Conservation (phyloP, 2,329 filamentous ascomycete species). For the Aaosphaeria pasadenensis region DNA sequence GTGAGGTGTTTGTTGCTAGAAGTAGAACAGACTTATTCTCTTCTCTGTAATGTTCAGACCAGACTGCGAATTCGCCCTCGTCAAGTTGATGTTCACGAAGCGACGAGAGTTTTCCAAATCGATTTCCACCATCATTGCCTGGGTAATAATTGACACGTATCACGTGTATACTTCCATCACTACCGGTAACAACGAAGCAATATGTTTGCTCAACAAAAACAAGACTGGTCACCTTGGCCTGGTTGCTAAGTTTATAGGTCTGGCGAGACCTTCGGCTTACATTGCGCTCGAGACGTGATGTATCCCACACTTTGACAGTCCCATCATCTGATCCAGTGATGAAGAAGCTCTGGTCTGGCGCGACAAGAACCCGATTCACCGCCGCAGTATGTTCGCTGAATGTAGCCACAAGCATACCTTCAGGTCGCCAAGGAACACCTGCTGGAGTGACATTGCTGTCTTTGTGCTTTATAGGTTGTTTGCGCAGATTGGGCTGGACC, state of each 20-base stretch:
- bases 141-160: slow-evolving; percentile 73
- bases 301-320: slow-evolving; percentile 89
- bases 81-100: slow-evolving; percentile 74
- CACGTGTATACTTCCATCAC: slow-evolving; percentile 78
- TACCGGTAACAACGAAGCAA: slow-evolving; percentile 86
- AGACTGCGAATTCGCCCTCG: slow-evolving; percentile 73
- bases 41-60: slow-evolving; percentile 87
- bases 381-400: slow-evolving; percentile 84
- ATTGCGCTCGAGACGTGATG: slow-evolving; percentile 83
- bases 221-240: slow-evolving; percentile 72
- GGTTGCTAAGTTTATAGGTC: slow-evolving; percentile 72
- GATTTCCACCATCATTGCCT: slow-evolving; percentile 52
- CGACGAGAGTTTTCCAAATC: slow-evolving; percentile 74
- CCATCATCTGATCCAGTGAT: slow-evolving; percentile 91
- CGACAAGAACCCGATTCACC: slow-evolving; percentile 76
- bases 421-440: slow-evolving; percentile 74
- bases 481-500: slow-evolving; percentile 64
- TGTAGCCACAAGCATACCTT: slow-evolving; percentile 78
- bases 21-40: slow-evolving; percentile 80
- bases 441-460: slow-evolving; percentile 47
- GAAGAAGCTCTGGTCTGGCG: slow-evolving; percentile 93
- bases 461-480: slow-evolving; percentile 52
- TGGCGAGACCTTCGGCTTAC: slow-evolving; percentile 83
- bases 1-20: slow-evolving; percentile 80
- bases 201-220: slow-evolving; percentile 94